These are phyloP conservation scores for Epichloe typhina DNA, from an alignment of 2,329 filamentous ascomycete genomes.

Conservation along the genomic window DNA sequence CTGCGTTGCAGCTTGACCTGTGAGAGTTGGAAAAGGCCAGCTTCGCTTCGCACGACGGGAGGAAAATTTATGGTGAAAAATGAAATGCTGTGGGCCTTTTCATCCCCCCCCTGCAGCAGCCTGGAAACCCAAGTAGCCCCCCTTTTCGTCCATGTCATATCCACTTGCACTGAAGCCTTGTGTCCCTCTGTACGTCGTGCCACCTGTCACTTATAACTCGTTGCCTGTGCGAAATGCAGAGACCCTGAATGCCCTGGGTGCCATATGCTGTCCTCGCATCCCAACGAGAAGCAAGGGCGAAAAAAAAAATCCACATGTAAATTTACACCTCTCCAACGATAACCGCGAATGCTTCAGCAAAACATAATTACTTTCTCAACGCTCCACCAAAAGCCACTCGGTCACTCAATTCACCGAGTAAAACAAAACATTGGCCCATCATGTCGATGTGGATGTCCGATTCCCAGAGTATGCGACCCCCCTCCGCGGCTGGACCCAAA, in stretches of 20 bases:
- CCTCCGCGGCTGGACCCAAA: background rate
- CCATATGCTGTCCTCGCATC: conserved; percentile 7
- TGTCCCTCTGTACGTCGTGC: background rate
- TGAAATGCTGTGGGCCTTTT: background rate
- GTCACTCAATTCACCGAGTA: background rate
- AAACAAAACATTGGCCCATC: conserved; percentile 6
- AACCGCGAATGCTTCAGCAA: too few species aligned
- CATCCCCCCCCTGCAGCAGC: background rate
- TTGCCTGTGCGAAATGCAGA: conserved; percentile 3
- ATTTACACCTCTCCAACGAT: too few species aligned
- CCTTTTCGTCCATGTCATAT: background rate
- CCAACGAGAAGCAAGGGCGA: background rate
- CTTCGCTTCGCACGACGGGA: background rate
- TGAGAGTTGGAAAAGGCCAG: background rate
- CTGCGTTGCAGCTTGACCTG: background rate
- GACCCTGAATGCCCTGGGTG: conserved; percentile 1
- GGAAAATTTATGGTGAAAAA: background rate
- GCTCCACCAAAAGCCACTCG: background rate
- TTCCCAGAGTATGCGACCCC: conserved; percentile 63
- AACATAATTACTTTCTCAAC: background rate
- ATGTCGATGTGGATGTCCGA: conserved; percentile 92
- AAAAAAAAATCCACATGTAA: background rate
- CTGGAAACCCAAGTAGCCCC: background rate
- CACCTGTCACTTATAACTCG: background rate
- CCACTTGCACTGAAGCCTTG: background rate